Percentiles rank a stretch among this genome's conserved stretches.
These are phyloP conservation scores for Epichloe typhina DNA, from an alignment of 2,329 filamentous ascomycete genomes.

Conservation along the genomic window DNA sequence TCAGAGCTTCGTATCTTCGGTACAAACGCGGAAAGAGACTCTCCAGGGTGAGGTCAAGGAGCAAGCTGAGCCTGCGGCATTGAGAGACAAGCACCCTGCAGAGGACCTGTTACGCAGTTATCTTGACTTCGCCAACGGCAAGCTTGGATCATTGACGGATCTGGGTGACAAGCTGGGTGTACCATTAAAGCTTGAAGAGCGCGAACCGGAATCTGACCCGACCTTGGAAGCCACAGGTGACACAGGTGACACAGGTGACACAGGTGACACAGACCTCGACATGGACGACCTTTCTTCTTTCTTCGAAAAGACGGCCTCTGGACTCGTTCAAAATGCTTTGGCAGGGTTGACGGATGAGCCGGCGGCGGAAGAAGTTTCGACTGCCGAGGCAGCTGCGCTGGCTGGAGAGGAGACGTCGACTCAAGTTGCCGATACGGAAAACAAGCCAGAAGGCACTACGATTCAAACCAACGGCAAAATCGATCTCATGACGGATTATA, in stretches of 20 bases:
- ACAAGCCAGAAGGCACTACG: slow-evolving; percentile 11
- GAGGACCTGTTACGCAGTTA: slow-evolving; percentile 25
- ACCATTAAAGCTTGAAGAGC: slow-evolving; percentile 18
- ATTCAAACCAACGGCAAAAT: slow-evolving; percentile 18
- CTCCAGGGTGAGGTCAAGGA: slow-evolving; percentile 18
- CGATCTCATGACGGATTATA: slow-evolving; percentile 25
- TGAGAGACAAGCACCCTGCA: slow-evolving; percentile 27
- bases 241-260: slow-evolving; percentile 11
- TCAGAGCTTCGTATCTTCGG: slow-evolving; percentile 19
- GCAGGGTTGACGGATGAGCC: slow-evolving; percentile 22
- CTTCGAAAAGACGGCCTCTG: slow-evolving; percentile 28
- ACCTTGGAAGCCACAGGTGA: slow-evolving; percentile 15
- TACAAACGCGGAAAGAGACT: slow-evolving; percentile 20
- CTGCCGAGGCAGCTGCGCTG: slow-evolving; percentile 5
- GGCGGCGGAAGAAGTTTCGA: slow-evolving; percentile 5
- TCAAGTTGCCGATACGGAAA: slow-evolving; percentile 14
- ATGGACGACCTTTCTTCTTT: slow-evolving; percentile 29
- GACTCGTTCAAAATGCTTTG: slow-evolving; percentile 26
- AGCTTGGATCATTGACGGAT: slow-evolving; percentile 20
- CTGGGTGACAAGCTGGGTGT: slow-evolving; percentile 23
- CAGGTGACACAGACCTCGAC: slow-evolving; percentile 21
- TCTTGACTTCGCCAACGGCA: slow-evolving; percentile 19
- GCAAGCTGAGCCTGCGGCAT: slow-evolving; percentile 11
- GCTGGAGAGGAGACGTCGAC: slow-evolving; percentile 12
- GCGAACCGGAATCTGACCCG: slow-evolving; percentile 15